Evolutionary conservation across 768 basidiomycete genomes (phyloP).

Genomic region (Exidia glandulosa): DNA sequence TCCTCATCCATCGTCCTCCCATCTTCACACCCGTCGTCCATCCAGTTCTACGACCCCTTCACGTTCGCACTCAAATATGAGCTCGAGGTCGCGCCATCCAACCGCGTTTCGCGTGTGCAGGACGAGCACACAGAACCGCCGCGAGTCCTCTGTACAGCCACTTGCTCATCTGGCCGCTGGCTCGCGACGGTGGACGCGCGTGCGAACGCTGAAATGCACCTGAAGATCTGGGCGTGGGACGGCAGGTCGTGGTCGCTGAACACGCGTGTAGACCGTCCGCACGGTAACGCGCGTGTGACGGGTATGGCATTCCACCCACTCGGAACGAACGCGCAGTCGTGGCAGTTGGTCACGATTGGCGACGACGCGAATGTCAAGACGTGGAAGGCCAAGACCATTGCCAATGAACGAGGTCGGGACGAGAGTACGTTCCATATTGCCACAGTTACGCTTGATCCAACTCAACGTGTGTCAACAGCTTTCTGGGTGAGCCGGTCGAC

Average conservation of each 20-base stretch:
- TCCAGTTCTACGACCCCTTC: constrained; percentile 78
- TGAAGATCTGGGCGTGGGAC: constrained; percentile 91
- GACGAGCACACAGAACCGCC: constrained; percentile 67
- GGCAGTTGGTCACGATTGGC: constrained; percentile 60
- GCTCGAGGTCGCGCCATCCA: constrained; percentile 87
- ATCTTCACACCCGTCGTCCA: constrained; percentile 89
- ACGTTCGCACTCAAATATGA: constrained; percentile 67
- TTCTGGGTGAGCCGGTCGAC: constrained; percentile 77
- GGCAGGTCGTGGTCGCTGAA: constrained; percentile 63
- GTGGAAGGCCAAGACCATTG: constrained; percentile 53
- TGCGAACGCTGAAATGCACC: constrained; percentile 58
- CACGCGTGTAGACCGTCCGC: constrained; percentile 82
- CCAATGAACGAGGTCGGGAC: constrained; percentile 32
- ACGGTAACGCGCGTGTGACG: constrained; percentile 53
- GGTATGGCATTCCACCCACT: constrained; percentile 59
- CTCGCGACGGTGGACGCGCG: constrained; percentile 83
- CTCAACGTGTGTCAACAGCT: too few species aligned
- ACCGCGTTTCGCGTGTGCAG: constrained; percentile 74
- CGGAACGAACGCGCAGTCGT: constrained; percentile 15
- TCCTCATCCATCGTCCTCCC: constrained; percentile 77
- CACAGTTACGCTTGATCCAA: too few species aligned
- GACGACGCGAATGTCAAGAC: constrained; percentile 67
- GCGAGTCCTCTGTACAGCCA: constrained; percentile 55
- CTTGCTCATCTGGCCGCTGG: constrained; percentile 71
- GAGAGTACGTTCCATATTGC: constrained; percentile 51